Evolutionary conservation across 768 basidiomycete species (phyloP), one percentile per base, ranked within the genome.

Genomic region (Boletus rubescentipes): DNA sequence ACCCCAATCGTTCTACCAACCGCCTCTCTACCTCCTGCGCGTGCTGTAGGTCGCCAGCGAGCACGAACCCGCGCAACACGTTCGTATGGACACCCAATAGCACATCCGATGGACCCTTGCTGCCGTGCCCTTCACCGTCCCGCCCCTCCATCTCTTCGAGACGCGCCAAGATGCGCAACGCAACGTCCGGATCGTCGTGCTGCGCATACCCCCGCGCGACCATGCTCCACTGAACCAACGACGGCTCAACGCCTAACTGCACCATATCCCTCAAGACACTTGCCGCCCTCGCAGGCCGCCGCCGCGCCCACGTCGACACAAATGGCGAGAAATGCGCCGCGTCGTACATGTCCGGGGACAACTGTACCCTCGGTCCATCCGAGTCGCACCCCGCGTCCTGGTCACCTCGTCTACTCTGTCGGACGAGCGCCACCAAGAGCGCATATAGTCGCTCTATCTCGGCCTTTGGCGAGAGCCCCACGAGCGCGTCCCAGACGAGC

Each of bases 231-330:
- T 81, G 77, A n/a, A 77, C 65, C 8, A 75, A 60, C 21, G 67
- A 67, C 0, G 85, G 85, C 6, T 61, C 47, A 29, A 87, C 56
- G 5, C 77, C 78, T 0, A 78, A 61, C 8, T 60, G 46, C 4
- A 73, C 42, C 82, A 88, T 85, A 61, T 87, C 83, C n/a, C 57
- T 58, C 36, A 87, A 46, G 18, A 86, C 71, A 20, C 59, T 54
- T 0, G 71, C 61, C 0, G 78, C 80, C 29, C 64, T 62, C 5
- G 60, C 43, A 1, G 75, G 62, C 2, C 55, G 58, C 4, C 62
- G 46, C 5, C 58, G 49, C 46, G 74, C 73, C 59, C 82, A 70
- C 18, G 64, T 65, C 34, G 70, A 64, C 37, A 86, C 66, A 63
- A 87, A 87, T 0, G 82, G 76, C 1, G 74, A 79, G 62, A 87